Percentiles rank a stretch among this genome's conserved stretches.
Conservation (phyloP, 352 stramenopile species). For the Phytophthora agathidicida region DNA sequence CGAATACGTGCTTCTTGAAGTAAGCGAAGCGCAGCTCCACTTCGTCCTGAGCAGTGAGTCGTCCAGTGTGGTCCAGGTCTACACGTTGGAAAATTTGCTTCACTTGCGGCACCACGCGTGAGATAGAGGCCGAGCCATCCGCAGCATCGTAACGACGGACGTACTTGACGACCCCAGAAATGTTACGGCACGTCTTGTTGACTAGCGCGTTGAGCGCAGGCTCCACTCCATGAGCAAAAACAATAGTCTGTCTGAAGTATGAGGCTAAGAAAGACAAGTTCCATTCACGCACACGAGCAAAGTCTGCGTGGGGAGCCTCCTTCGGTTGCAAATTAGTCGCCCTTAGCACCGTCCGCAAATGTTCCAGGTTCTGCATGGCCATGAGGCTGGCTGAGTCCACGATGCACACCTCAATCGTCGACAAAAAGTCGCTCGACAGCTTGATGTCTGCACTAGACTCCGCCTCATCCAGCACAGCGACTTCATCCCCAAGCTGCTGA, state of each 20-base stretch:
- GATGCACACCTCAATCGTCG: conserved; percentile 83
- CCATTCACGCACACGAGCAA: conserved; percentile 76
- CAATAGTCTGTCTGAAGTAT: conserved; percentile 79
- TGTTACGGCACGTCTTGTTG: conserved; percentile 65
- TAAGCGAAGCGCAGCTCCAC: conserved; percentile 75
- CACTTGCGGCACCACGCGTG: conserved; percentile 68
- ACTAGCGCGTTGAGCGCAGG: conserved; percentile 64
- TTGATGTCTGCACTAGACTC: conserved; percentile 35
- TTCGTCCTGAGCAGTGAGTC: conserved; percentile 48
- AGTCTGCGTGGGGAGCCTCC: conserved; percentile 76
- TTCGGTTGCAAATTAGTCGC: conserved; percentile 70
- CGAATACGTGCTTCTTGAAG: conserved; percentile 81
- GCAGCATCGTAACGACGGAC: conserved; percentile 56
- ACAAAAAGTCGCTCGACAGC: conserved; percentile 74
- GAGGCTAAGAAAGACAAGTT: conserved; percentile 69
- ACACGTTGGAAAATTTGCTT: conserved; percentile 87
- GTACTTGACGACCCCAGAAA: conserved; percentile 59
- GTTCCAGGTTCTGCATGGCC: conserved; percentile 85
- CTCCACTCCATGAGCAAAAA: conserved; percentile 70
- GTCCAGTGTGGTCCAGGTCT: conserved; percentile 36
- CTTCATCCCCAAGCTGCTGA: conserved; percentile 74
- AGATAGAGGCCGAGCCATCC: conserved; percentile 59
- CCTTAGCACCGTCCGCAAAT: conserved; percentile 67
- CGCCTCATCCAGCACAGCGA: conserved; percentile 45
- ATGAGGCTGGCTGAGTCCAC: conserved; percentile 80